A percentile compares a stretch with the other conserved stretches of the same genome.
Conservation (phyloP, 139 green algal genomes). For the Klebsormidium nitens region DNA sequence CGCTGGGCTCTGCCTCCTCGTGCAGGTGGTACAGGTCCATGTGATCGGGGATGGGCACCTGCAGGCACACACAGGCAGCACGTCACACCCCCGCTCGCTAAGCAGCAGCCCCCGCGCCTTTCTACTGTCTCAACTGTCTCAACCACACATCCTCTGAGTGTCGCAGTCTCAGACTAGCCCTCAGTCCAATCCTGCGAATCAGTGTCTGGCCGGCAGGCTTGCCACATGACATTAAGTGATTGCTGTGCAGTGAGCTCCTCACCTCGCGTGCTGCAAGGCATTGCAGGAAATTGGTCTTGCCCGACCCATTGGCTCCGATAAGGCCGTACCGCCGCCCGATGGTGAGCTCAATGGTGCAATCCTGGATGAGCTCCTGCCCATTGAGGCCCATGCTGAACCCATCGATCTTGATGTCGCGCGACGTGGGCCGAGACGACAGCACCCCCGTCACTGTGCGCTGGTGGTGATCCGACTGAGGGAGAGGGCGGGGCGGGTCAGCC, state of each 20-base stretch:
- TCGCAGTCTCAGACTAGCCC: too few species aligned
- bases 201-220: too few species aligned
- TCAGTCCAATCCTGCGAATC: too few species aligned
- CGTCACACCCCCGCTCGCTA: too few species aligned
- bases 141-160: too few species aligned
- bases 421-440: constrained; percentile 29
- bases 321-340: constrained; percentile 54
- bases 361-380: constrained; percentile 60
- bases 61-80: too few species aligned
- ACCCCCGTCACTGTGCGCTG: constrained; percentile 36
- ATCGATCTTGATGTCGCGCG: constrained; percentile 49
- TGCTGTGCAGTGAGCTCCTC: too few species aligned
- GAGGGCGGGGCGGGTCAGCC: too few species aligned
- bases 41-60: constrained; percentile 85
- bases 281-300: constrained; percentile 49
- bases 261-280: constrained; percentile 66
- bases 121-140: too few species aligned
- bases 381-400: constrained; percentile 62
- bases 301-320: constrained; percentile 47
- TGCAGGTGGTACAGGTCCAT: constrained; percentile 91
- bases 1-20: constrained; percentile 68
- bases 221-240: too few species aligned
- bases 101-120: too few species aligned
- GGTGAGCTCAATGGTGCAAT: constrained; percentile 76
- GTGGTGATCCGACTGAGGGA: too few species aligned